Evolutionary conservation across 1,139 yeast species (phyloP), one percentile per base, ranked within the genome.

Genomic region (Yamadazyma conglobata): DNA sequence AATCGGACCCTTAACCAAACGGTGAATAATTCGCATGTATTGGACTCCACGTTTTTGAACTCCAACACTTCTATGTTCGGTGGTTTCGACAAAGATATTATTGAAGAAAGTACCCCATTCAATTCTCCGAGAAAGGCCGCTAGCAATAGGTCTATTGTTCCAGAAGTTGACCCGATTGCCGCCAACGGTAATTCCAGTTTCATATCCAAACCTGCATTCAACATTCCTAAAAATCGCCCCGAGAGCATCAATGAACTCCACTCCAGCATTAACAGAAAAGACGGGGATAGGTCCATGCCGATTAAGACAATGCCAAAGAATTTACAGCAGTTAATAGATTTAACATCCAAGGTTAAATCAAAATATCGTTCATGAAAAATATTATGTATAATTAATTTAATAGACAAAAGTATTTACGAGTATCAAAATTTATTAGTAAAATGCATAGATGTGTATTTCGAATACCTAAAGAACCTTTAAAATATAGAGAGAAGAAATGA

Each of bases 21-120:
- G 22, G 15, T 28, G 15, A 33, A 38, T 18, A 32, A 33, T 15
- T 33, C 44, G 5, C 34, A 34, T 20, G 25, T 28, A n/a, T 35
- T 40, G 4, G 33, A 27, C 25, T 38, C 38, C 24, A 33, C 40
- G 9, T 35, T 36, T 7, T 31, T 37, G 7, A 33, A 35, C 22
- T 32, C 46, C 6, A 39, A 34, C 15, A 35, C 35, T 31, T 58
- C 62, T 11, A 52, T 50, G 12, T 47, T 59, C 24, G 52, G 58
- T 9, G 64, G 59, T n/a, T 59, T 63, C 43, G 72, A 70, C 3
- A 53, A 48, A 23, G 70, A 68, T 5, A 58, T 65, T 2, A 44
- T 61, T 4, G 67, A 61, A 35, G 71, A 63, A 33, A 65, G 71
- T 31, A 63, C 70, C 0, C 69, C 70, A 4, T 50, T 49, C 22